phyloP scores from a whole-genome alignment of 352 stramenopile species.

The Phytophthora ohioensis region DNA sequence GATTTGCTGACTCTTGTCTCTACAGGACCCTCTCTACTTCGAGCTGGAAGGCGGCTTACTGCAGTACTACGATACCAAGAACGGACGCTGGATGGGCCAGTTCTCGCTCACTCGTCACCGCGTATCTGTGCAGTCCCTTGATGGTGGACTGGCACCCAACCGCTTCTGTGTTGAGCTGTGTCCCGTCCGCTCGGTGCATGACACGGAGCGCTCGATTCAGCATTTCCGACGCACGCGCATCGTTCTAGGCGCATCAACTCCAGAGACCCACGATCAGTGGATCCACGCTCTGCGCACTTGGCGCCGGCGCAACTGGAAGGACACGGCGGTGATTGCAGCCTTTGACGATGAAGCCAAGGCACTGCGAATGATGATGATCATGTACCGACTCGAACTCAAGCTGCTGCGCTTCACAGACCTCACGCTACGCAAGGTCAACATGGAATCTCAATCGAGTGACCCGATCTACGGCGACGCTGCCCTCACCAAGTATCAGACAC shows the following conservation, averaged over 20 bases:
- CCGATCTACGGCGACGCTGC: slow-evolving; percentile 15
- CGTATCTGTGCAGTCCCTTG: slow-evolving; percentile 56
- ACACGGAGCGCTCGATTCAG: slow-evolving; percentile 75
- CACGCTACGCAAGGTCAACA: slow-evolving; percentile 55
- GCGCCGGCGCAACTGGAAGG: slow-evolving; percentile 81
- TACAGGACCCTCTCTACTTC: slow-evolving; percentile 81
- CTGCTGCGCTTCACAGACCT: slow-evolving; percentile 59
- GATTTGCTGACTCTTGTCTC: slow-evolving; percentile 15
- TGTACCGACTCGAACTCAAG: slow-evolving; percentile 72
- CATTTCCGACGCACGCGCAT: slow-evolving; percentile 65
- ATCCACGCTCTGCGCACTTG: slow-evolving; percentile 76
- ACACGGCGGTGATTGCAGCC: slow-evolving; percentile 66
- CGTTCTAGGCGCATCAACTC: slow-evolving; percentile 65
- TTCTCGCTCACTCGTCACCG: slow-evolving; percentile 81
- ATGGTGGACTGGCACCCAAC: slow-evolving; percentile 57
- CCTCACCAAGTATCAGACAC: slow-evolving; percentile 27
- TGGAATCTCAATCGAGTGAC: slow-evolving; percentile 24
- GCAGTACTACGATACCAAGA: slow-evolving; percentile 79
- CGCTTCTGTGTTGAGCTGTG: slow-evolving; percentile 77
- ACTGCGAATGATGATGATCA: slow-evolving; percentile 74
- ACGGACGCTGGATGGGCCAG: slow-evolving; percentile 74
- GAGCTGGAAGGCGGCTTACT: slow-evolving; percentile 75
- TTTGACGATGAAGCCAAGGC: slow-evolving; percentile 72
- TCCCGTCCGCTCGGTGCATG: slow-evolving; percentile 79
- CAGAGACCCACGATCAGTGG: slow-evolving; percentile 62